Conservation (phyloP, 805 yeast species). For the Teunomyces gatunensis region DNA sequence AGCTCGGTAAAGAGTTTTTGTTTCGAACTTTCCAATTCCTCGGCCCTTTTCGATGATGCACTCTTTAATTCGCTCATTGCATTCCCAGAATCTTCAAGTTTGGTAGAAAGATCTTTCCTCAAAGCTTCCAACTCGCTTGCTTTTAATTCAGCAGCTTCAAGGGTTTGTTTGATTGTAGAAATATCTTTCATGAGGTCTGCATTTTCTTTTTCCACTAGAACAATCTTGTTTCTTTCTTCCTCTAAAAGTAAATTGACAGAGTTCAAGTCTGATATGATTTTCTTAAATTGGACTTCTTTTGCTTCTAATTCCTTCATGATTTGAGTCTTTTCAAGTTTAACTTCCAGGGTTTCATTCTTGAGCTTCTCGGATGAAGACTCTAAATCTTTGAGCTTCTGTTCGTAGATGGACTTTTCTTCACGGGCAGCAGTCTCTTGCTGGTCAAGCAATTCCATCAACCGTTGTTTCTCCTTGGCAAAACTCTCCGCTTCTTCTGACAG, state of each 20-base stretch:
- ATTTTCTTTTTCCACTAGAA: neutral
- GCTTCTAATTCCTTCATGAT: neutral
- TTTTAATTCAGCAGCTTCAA: neutral
- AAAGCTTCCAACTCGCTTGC: neutral
- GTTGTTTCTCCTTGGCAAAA: neutral
- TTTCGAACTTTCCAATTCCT: neutral
- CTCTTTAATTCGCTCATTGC: neutral
- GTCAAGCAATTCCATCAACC: neutral
- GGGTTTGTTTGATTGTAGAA: neutral
- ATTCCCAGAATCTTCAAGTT: neutral
- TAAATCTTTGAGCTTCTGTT: neutral
- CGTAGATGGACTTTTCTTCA: neutral
- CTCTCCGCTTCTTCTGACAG: neutral
- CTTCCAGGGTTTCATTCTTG: neutral
- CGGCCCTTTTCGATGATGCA: neutral
- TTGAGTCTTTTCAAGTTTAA: neutral
- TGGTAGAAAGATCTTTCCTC: neutral
- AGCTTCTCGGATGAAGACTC: neutral
- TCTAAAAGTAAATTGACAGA: neutral
- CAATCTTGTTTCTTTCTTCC: constrained; percentile 1
- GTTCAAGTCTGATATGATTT: neutral
- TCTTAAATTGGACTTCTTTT: neutral
- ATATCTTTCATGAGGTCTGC: neutral
- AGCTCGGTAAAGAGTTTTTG: neutral
- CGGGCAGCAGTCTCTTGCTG: neutral